Percentiles rank a stretch among this genome's conserved stretches.
Evolutionary conservation across 2,329 filamentous ascomycete genomes (phyloP).

Genomic region (Neopestalotiopsis rosae): DNA sequence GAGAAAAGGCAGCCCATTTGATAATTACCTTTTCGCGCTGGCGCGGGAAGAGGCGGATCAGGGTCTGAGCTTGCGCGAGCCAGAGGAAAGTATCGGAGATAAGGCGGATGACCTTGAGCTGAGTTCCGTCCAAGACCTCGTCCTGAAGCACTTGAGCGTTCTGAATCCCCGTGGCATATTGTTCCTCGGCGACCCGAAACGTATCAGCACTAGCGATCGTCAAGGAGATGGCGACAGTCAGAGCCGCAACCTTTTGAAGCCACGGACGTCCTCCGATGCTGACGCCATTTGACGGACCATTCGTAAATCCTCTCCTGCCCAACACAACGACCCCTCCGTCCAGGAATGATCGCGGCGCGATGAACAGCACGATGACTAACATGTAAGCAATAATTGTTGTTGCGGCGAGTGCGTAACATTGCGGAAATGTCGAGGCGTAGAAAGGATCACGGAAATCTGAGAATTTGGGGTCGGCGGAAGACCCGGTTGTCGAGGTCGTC

Average conservation of each 20-base stretch:
- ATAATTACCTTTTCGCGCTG: conserved; percentile 98
- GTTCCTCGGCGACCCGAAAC: conserved; percentile 80
- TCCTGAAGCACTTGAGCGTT: conserved; percentile 78
- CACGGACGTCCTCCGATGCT: conserved; percentile 91
- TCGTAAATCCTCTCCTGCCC: conserved; percentile 83
- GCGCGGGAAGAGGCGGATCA: conserved; percentile 93
- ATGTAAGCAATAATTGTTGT: conserved; percentile 92
- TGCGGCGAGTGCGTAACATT: conserved; percentile 90
- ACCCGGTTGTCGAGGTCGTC: conserved; percentile 32
- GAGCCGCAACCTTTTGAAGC: conserved; percentile 83
- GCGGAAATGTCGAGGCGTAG: conserved; percentile 90
- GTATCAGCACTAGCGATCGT: conserved; percentile 94
- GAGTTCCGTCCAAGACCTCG: conserved; percentile 80
- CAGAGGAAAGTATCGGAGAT: conserved; percentile 97
- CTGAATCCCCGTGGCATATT: conserved; percentile 81
- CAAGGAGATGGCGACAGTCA: conserved; percentile 80
- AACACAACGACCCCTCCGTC: conserved; percentile 84
- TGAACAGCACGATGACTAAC: conserved; percentile 90
- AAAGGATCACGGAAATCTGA: conserved; percentile 84
- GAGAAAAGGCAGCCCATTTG: conserved; percentile 95
- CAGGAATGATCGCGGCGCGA: conserved; percentile 92
- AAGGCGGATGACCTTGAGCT: conserved; percentile 88
- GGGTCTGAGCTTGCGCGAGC: conserved; percentile 95
- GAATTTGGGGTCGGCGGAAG: conserved; percentile 44
- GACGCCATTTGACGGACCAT: conserved; percentile 77